Evolutionary conservation across 2,329 filamentous ascomycete genomes (phyloP).

Genomic region (Trichophyton mentagrophytes): DNA sequence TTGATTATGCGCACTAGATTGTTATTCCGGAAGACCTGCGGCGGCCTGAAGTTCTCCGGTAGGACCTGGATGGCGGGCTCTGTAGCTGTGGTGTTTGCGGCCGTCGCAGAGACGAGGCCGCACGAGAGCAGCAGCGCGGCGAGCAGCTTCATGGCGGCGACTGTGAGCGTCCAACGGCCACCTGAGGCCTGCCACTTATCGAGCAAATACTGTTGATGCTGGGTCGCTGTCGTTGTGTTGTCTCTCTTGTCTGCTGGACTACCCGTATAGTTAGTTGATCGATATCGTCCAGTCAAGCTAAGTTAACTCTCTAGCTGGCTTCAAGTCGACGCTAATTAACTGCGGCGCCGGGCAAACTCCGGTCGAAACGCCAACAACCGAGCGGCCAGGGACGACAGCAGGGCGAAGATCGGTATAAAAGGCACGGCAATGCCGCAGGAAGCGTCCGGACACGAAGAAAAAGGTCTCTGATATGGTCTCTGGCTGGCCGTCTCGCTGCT

Average conservation of each 20-base stretch:
- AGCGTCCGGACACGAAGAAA: not conserved
- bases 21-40: conserved; percentile 83
- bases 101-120: conserved; percentile 15
- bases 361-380: not conserved
- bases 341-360: not conserved
- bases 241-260: not conserved
- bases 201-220: not conserved
- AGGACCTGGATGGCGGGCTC: conserved; percentile 25
- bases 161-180: conserved; percentile 7
- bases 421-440: not conserved
- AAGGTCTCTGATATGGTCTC: not conserved
- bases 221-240: not conserved
- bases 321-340: not conserved
- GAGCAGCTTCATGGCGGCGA: conserved; percentile 30
- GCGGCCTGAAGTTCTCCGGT: conserved; percentile 55
- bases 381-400: not conserved
- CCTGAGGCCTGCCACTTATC: not conserved
- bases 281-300: not conserved
- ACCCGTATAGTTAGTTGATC: not conserved
- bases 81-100: conserved; percentile 19
- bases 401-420: not conserved
- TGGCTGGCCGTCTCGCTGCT: not conserved
- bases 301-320: not conserved
- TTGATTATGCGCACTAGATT: conserved; percentile 86
- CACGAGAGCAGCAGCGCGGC: conserved; percentile 25